Percentiles rank a stretch among this genome's conserved stretches.
Evolutionary conservation across 495 filamentous ascomycete species (phyloP).

Genomic region (Hypomontagnella monticulosa): DNA sequence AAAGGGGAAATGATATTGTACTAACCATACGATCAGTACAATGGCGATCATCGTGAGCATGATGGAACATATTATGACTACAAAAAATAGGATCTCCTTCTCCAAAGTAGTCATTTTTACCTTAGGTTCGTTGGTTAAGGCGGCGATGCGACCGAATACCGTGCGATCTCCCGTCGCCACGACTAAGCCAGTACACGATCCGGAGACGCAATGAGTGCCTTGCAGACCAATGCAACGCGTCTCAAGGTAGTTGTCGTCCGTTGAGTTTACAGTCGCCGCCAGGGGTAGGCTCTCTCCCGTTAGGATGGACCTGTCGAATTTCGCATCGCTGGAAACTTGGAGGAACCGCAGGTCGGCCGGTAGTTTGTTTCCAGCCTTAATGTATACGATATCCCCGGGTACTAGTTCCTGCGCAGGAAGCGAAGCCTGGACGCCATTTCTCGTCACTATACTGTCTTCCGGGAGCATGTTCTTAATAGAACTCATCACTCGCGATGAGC

Average conservation of each 20-base stretch:
- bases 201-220: slow-evolving; percentile 74
- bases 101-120: slow-evolving; percentile 71
- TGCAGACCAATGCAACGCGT: slow-evolving; percentile 77
- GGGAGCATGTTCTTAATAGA: slow-evolving; percentile 75
- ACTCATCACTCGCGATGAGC: slow-evolving; percentile 69
- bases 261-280: slow-evolving; percentile 66
- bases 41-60: slow-evolving; percentile 63
- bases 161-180: slow-evolving; percentile 66
- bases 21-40: slow-evolving; percentile 68
- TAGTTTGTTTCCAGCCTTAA: slow-evolving; percentile 73
- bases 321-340: slow-evolving; percentile 69
- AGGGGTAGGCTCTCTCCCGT: slow-evolving; percentile 72
- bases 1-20: not conserved
- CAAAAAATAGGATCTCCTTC: slow-evolving; percentile 73
- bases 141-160: slow-evolving; percentile 75
- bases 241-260: slow-evolving; percentile 77
- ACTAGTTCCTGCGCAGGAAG: slow-evolving; percentile 69
- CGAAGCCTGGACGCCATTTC: slow-evolving; percentile 61
- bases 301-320: slow-evolving; percentile 76
- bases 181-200: slow-evolving; percentile 70
- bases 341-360: slow-evolving; percentile 76
- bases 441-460: slow-evolving; percentile 68
- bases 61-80: slow-evolving; percentile 68
- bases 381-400: slow-evolving; percentile 69
- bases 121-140: slow-evolving; percentile 69